Conservation (phyloP, 1,284 basidiomycete species). For the Agroathelia rolfsii region DNA sequence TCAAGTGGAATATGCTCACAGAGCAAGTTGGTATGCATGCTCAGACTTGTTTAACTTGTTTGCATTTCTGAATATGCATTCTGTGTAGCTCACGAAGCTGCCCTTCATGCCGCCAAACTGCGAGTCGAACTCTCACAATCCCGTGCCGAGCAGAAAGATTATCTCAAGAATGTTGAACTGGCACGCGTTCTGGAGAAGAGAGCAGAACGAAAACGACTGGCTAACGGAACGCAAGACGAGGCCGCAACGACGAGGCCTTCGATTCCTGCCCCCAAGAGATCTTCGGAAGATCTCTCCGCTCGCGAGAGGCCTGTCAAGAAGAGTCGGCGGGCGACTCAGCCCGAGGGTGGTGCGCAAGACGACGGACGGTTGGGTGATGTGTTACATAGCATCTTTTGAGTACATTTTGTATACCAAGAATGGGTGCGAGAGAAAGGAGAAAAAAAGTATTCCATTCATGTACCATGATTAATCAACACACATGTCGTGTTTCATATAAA, state of each 20-base stretch:
- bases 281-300: no score
- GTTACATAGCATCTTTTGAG: conserved; percentile 46
- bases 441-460: not conserved
- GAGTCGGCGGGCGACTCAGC: conserved; percentile 9
- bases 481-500: not conserved
- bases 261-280: no score
- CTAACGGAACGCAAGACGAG: conserved; percentile 27
- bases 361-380: conserved; percentile 34
- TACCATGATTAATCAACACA: conserved; percentile 1
- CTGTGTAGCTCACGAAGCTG: conserved; percentile 80
- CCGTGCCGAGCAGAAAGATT: conserved; percentile 83
- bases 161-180: conserved; percentile 90
- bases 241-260: no score
- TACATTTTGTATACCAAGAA: conserved; percentile 5
- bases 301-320: no score
- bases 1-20: conserved; percentile 98
- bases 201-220: conserved; percentile 45
- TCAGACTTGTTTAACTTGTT: conserved; percentile 4
- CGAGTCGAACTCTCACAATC: conserved; percentile 88
- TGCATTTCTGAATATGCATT: conserved; percentile 7
- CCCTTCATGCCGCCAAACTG: conserved; percentile 78
- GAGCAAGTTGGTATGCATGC: conserved; percentile 87
- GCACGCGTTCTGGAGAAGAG: conserved; percentile 88
- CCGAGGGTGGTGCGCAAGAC: conserved; percentile 14
- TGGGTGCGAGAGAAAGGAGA: conserved; percentile 1